Evolutionary conservation across 306 rosid species (phyloP).

Genomic region (Alnus glutinosa): DNA sequence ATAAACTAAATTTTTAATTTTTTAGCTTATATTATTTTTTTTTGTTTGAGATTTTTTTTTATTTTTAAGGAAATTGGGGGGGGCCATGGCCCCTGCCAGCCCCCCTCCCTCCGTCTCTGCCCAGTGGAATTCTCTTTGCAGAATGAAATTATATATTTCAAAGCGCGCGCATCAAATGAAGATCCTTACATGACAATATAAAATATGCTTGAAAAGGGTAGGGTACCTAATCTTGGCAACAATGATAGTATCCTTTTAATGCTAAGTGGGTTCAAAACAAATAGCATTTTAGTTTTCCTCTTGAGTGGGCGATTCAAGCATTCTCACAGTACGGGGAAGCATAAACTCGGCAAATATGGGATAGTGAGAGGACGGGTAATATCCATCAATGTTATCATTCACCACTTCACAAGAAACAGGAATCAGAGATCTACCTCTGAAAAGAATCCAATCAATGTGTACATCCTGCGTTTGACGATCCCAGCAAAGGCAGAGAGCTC

Average conservation of each 20-base stretch:
- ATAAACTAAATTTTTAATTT: too few species aligned
- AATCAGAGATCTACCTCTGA: conserved; percentile 91
- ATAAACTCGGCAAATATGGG: conserved; percentile 86
- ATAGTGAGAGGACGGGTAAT: conserved; percentile 93
- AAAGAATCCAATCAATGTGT: conserved; percentile 94
- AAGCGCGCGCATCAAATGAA: conserved; percentile 1
- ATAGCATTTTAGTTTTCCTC: conserved; percentile 47
- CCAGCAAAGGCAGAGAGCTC: conserved; percentile 99
- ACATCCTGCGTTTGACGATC: conserved; percentile 99
- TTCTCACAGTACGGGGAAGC: conserved; percentile 92
- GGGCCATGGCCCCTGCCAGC: too few species aligned
- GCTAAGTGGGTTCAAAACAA: conserved; percentile 20
- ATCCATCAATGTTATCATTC: conserved; percentile 77
- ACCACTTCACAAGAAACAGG: conserved; percentile 95
- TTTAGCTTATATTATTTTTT: too few species aligned
- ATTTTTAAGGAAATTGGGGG: too few species aligned
- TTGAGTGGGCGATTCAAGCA: conserved; percentile 61
- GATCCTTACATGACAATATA: neutral
- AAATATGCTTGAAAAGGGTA: neutral
- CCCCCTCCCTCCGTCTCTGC: too few species aligned
- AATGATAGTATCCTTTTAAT: neutral
- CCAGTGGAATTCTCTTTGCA: too few species aligned
- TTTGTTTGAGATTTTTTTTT: too few species aligned
- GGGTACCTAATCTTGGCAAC: neutral
- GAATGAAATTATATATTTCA: conserved; percentile 1